Evolutionary conservation across 2,329 filamentous ascomycete genomes (phyloP), one percentile per base, ranked within the genome.

Genomic region (Penicillium concentricum): DNA sequence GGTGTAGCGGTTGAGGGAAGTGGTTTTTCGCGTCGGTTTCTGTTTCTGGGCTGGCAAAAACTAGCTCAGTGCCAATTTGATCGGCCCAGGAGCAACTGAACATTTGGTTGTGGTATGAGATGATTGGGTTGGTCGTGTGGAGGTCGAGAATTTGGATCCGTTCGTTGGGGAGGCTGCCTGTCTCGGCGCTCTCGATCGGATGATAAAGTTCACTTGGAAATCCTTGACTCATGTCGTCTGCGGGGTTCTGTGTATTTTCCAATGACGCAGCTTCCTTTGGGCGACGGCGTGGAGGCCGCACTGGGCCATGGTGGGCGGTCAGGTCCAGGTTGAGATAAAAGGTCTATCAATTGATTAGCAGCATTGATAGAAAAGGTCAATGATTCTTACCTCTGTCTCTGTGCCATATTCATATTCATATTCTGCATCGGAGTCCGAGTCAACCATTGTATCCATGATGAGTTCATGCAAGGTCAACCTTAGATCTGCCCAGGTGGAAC

Each of bases 1-100:
- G 65, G 22, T 63, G 68, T 51, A 72, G 32, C 76, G 78, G 26
- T 84, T 79, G 24, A 79, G 76, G n/a, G 16, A 54, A 18, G n/a
- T 46, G 46, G 18, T 60, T 60, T 35, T 61, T 48, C 5, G 49
- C 34, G 13, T 65, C 70, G 12, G 71, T 65, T 54, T 74, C 63
- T 7, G 69, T 60, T 41, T 73, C 60, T 38, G 68, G 63, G 59
- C 81, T 75, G 60, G 80, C 82, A 66, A 97, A 88, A 41, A 96
- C 83, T 61, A 92, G 78, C 64, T 95, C 91, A 0, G 92, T 96
- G 35, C 93, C 93, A 42, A 96, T 84, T 58, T 91, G 88, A 59
- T 90, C 86, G 12, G 85, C 84, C 93, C 93, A 97, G 44, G 85
- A 78, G 62, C 91, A 93, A 61, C 85, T 86, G 70, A 92, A 94